These are phyloP conservation scores for Trichoderma harzianum DNA, from an alignment of 2,329 filamentous ascomycete species.

Conservation along the genomic window DNA sequence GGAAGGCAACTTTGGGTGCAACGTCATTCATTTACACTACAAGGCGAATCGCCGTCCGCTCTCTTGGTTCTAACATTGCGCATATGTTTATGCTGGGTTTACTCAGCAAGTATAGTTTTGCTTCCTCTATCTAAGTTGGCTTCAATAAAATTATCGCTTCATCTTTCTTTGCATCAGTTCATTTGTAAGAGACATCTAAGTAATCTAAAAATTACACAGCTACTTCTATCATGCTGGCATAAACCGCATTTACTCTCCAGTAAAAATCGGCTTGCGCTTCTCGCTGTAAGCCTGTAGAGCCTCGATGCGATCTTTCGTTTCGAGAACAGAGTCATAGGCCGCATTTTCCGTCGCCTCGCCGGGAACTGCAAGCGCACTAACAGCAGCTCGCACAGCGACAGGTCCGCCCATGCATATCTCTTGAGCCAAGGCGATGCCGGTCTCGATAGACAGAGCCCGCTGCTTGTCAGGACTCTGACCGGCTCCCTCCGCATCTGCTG, in stretches of 20 bases:
- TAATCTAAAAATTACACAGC: not conserved
- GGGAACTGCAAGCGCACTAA: slow-evolving; percentile 65
- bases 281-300: not conserved
- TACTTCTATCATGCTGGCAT: too few species aligned
- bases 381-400: slow-evolving; percentile 72
- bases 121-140: not conserved
- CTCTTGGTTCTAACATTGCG: not conserved
- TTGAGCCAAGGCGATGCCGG: not conserved
- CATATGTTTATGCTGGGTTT: not conserved
- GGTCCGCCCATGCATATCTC: slow-evolving; percentile 83
- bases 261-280: too few species aligned
- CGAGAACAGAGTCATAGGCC: not conserved
- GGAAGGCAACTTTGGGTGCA: not conserved
- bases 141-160: not conserved
- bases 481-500: not conserved
- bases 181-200: not conserved
- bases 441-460: not conserved
- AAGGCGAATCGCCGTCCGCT: not conserved
- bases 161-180: not conserved
- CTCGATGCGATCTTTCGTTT: not conserved
- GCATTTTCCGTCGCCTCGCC: not conserved
- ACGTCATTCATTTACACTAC: not conserved
- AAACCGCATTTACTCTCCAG: too few species aligned
- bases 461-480: not conserved
- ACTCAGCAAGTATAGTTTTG: not conserved